Conservation (phyloP, 2,329 filamentous ascomycete species). For the Ophiostoma novo-ulmi region DNA sequence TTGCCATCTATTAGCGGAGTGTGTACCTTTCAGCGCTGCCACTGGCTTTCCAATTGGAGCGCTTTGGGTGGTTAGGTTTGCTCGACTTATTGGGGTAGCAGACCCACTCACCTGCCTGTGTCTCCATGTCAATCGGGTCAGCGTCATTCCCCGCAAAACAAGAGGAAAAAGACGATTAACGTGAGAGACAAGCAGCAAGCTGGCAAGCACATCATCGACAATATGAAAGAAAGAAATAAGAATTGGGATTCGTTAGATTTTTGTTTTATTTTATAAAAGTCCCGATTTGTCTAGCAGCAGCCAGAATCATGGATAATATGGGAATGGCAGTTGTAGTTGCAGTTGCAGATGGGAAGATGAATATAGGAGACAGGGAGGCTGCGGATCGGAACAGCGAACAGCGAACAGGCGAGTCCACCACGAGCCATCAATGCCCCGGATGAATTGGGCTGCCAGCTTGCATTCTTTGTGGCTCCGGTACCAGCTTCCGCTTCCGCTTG, state of each 20-base stretch:
- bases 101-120: background rate
- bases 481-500: background rate
- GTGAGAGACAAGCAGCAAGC: background rate
- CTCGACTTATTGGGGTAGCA: conserved; percentile 18
- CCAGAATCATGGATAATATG: background rate
- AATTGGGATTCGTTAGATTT: no score
- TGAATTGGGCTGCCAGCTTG: background rate
- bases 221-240: background rate
- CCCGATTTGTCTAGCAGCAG: background rate
- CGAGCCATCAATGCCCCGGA: background rate
- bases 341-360: background rate
- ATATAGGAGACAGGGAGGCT: background rate
- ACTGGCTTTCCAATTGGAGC: conserved; percentile 14
- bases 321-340: background rate
- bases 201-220: background rate
- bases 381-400: background rate
- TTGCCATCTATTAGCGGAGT: background rate
- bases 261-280: background rate
- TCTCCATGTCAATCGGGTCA: background rate
- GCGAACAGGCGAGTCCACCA: background rate
- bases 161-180: background rate
- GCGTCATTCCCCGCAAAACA: conserved; percentile 14
- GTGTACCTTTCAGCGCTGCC: background rate
- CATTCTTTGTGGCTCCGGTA: background rate
- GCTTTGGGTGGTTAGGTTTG: conserved; percentile 18